Base-by-base conservation (phyloP, 371 early-diverging fungal genomes). In the Mortierella sp. region DNA sequence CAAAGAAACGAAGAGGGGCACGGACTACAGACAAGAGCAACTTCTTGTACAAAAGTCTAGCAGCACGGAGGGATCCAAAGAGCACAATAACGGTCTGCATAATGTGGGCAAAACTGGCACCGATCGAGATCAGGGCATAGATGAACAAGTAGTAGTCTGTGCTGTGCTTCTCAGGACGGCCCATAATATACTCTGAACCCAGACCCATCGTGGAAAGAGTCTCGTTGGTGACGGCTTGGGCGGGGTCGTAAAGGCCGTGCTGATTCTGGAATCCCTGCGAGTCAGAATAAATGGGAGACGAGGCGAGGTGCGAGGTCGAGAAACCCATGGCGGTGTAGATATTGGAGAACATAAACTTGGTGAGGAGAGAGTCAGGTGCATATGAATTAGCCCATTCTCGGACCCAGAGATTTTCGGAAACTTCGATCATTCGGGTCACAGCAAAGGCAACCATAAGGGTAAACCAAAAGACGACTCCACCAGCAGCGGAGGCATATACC, bases 1-100 rank as follows among this genome's bases (percentile, higher is more conserved):
- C 97, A 80, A 97, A 96, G 87, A 97, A 97, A 16, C 92, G 87
- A 28, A 96, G 83, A 24, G 90, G 91, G 0, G 95, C 93, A 57
- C 87, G 91, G 18, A 94, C 87, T 0, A 94, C 89, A 1, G 90
- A 75, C 40, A 84, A 66, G 24, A 95, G 80, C 14, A 93, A 80
- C 26, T 85, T 85, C 66, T 87, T 75, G 67, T 92, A 92, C n/a
- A 94, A 69, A 0, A 77, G 66, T 22, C 87, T 87, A 0, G 92
- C 91, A 2, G 93, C 94, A 12, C 90, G 88, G 28, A 94, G 75
- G 0, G 90, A 88, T 0, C 94, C 93, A 35, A 76, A 84, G 28
- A 71, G 86, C 66, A 91, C 90, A 55, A 89, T 83, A 18, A 89
- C 83, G 1, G 90, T 90, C 24, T 89, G 89, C n/a, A 86, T 18